These are phyloP conservation scores for Cercospora beticola DNA, from an alignment of 2,329 filamentous ascomycete species.

Conservation along the genomic window DNA sequence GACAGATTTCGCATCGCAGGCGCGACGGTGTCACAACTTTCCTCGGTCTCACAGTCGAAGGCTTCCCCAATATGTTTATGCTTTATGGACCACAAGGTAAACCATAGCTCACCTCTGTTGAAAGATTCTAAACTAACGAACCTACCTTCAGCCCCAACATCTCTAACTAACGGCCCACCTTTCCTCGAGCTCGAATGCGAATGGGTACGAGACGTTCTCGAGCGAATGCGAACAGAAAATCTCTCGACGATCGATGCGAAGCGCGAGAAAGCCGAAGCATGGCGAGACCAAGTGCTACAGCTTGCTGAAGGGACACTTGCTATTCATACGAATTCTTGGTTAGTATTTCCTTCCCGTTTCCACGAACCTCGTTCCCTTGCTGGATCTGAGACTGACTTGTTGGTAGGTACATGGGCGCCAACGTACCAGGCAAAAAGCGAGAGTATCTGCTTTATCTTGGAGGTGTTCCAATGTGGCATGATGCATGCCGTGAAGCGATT, in stretches of 20 bases:
- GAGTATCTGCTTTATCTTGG: constrained; percentile 34
- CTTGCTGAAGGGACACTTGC: background rate
- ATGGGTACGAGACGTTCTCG: constrained; percentile 47
- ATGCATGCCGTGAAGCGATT: constrained; percentile 3
- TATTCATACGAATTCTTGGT: background rate
- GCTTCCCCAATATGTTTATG: constrained; percentile 41
- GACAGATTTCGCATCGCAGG: background rate
- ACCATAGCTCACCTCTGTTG: background rate
- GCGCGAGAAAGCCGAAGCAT: background rate
- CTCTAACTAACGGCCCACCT: constrained; percentile 47
- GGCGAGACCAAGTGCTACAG: background rate
- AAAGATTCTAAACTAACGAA: background rate
- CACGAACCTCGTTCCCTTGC: too few relatives aligned
- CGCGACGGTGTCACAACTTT: constrained; percentile 40
- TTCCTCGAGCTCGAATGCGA: constrained; percentile 47
- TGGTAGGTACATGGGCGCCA: background rate
- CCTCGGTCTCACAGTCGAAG: constrained; percentile 37
- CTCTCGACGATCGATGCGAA: constrained; percentile 28
- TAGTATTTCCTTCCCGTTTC: background rate
- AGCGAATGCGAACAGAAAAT: constrained; percentile 40
- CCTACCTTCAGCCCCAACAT: constrained; percentile 38
- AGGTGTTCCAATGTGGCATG: constrained; percentile 10
- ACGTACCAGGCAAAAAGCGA: background rate
- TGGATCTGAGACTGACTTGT: background rate
- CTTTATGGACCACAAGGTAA: constrained; percentile 17